phyloP scores from a whole-genome alignment of 352 stramenopile species.

The Albugo candida region DNA sequence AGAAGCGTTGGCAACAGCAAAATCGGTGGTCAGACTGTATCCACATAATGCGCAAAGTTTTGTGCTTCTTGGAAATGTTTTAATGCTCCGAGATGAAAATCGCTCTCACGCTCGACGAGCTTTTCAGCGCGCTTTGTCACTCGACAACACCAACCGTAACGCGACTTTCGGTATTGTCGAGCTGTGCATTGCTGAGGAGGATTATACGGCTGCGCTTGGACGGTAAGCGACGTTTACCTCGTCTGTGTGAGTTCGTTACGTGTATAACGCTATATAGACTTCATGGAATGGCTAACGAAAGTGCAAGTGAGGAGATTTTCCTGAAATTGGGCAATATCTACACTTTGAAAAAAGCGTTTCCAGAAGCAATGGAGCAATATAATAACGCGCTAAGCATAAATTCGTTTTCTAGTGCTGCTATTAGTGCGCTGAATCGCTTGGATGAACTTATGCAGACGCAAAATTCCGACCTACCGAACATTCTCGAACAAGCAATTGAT shows the following conservation, averaged over 20 bases:
- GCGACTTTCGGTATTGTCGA: constrained; percentile 53
- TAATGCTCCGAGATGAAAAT: constrained; percentile 41
- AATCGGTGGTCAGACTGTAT: constrained; percentile 46
- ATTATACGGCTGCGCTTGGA: constrained; percentile 31
- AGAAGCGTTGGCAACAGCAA: constrained; percentile 44
- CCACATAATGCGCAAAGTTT: constrained; percentile 49
- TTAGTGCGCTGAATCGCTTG: constrained; percentile 38
- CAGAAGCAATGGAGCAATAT: constrained; percentile 44
- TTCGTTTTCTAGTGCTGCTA: constrained; percentile 22
- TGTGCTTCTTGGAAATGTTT: constrained; percentile 48
- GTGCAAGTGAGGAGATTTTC: constrained; percentile 38
- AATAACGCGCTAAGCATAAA: constrained; percentile 45
- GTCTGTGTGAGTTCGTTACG: constrained; percentile 4
- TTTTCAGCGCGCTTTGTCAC: constrained; percentile 30
- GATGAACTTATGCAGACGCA: constrained; percentile 67
- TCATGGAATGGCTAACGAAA: constrained; percentile 22
- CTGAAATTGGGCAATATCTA: constrained; percentile 58
- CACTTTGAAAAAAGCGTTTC: constrained; percentile 43
- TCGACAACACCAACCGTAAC: constrained; percentile 36
- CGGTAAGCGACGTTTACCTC: constrained; percentile 15
- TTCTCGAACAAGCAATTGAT: no score
- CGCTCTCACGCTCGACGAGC: constrained; percentile 32
- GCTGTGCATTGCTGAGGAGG: constrained; percentile 34
- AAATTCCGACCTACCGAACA: constrained; percentile 19
- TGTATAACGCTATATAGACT: constrained; percentile 12